A percentile compares a stretch with the other conserved stretches of the same genome.
Evolutionary conservation across 208 protist species (phyloP).

Genomic region (Trypanosoma caninum): DNA sequence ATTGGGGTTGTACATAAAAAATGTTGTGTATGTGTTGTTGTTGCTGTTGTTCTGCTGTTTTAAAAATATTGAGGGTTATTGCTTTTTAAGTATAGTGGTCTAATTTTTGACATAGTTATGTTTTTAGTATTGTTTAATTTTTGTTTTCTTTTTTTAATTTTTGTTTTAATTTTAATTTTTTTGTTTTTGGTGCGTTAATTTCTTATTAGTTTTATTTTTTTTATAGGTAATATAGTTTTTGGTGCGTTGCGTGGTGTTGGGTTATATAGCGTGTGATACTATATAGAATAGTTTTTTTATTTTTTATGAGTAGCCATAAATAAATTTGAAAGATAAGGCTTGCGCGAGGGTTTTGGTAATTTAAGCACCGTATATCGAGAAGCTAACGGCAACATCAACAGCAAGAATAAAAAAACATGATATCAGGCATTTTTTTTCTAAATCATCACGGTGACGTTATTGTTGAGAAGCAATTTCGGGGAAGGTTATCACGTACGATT

Average conservation of each 20-base stretch:
- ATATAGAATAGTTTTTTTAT: too few relatives aligned
- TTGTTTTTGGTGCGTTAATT: slow-evolving; percentile 3
- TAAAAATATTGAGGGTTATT: too few relatives aligned
- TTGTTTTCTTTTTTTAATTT: slow-evolving; percentile 3
- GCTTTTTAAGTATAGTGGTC: too few relatives aligned
- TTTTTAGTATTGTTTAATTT: background rate
- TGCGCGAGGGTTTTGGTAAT: background rate
- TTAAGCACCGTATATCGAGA: background rate
- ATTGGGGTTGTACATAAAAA: background rate
- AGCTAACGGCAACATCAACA: background rate
- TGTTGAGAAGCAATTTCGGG: slow-evolving; percentile 83
- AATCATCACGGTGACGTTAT: slow-evolving; percentile 81
- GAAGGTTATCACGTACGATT: slow-evolving; percentile 54
- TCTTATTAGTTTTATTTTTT: slow-evolving; percentile 3
- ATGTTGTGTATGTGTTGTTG: slow-evolving; percentile 8
- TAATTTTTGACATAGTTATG: background rate
- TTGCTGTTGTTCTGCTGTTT: background rate
- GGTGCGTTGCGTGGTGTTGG: background rate
- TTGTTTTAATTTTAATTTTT: slow-evolving; percentile 11
- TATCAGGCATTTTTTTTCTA: slow-evolving; percentile 75
- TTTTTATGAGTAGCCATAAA: too few relatives aligned
- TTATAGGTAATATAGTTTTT: slow-evolving; percentile 14
- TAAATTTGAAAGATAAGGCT: too few relatives aligned
- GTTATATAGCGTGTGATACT: too few relatives aligned
- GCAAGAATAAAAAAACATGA: slow-evolving; percentile 24